phyloP scores from a whole-genome alignment of 2,329 filamentous ascomycete genomes.

The Alternaria ethzedia region DNA sequence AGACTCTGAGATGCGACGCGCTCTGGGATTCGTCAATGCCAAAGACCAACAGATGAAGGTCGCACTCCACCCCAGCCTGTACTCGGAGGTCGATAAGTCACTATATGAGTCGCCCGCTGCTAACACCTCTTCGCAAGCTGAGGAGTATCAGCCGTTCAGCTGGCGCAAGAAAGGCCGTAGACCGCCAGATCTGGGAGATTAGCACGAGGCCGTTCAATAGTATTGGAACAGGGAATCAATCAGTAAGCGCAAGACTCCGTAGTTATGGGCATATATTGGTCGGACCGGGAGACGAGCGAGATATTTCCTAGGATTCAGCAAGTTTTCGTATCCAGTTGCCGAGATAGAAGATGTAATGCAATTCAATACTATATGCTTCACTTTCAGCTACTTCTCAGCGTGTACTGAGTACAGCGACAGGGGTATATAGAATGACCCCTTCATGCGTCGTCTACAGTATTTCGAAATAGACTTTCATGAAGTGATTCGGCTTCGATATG shows the following conservation, averaged over 20 bases:
- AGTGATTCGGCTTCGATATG: neutral
- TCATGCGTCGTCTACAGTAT: neutral
- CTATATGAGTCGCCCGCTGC: neutral
- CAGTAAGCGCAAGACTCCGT: neutral
- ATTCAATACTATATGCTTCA: neutral
- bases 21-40: neutral
- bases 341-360: neutral
- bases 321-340: neutral
- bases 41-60: constrained; percentile 1
- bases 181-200: neutral
- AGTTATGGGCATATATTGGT: neutral
- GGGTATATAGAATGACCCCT: neutral
- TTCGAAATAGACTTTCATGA: neutral
- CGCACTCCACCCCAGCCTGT: constrained; percentile 1
- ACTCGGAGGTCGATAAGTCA: neutral
- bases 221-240: neutral
- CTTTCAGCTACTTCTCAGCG: neutral
- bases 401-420: neutral
- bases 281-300: neutral
- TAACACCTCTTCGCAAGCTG: neutral
- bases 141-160: neutral
- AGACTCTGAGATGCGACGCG: neutral
- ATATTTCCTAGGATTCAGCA: neutral
- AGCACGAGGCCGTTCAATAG: neutral
- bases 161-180: neutral